Conservation (phyloP, 345 rosid genomes). For the Citrus medica region DNA sequence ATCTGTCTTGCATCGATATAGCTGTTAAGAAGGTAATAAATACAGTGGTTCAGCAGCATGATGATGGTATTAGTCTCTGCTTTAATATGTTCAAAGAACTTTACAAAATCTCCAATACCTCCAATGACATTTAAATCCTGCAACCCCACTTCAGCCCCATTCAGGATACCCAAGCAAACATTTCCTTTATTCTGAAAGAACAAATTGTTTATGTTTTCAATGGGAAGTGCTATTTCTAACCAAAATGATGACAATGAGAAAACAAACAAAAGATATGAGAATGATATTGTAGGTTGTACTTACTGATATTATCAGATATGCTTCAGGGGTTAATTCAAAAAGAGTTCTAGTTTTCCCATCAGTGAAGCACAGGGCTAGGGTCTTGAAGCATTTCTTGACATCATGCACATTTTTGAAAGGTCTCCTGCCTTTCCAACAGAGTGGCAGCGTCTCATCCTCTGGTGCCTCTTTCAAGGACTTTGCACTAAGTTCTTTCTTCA, state of each 20-base stretch:
- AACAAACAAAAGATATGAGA: neutral
- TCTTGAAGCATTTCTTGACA: constrained; percentile 73
- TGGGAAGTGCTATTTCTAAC: neutral
- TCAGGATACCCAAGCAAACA: constrained; percentile 84
- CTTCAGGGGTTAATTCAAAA: constrained; percentile 68
- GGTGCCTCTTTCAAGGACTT: constrained; percentile 55
- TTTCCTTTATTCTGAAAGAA: constrained; percentile 63
- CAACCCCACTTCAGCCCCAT: constrained; percentile 78
- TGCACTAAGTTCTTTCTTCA: constrained; percentile 46
- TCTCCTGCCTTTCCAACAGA: constrained; percentile 86
- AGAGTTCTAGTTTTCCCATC: constrained; percentile 45
- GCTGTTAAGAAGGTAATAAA: constrained; percentile 39
- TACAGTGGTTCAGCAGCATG: neutral
- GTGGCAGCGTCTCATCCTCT: constrained; percentile 68
- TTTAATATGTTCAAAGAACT: neutral
- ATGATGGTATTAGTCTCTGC: neutral
- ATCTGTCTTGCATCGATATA: constrained; percentile 86
- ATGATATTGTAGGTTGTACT: constrained; percentile 12
- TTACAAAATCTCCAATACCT: constrained; percentile 34
- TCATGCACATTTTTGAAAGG: constrained; percentile 69
- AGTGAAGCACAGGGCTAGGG: constrained; percentile 57
- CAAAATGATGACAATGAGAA: neutral
- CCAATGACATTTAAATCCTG: constrained; percentile 66
- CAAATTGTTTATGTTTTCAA: neutral
- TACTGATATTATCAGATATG: constrained; percentile 80